These are phyloP conservation scores for Priceomyces medius DNA, from an alignment of 805 yeast species.

Conservation along the genomic window DNA sequence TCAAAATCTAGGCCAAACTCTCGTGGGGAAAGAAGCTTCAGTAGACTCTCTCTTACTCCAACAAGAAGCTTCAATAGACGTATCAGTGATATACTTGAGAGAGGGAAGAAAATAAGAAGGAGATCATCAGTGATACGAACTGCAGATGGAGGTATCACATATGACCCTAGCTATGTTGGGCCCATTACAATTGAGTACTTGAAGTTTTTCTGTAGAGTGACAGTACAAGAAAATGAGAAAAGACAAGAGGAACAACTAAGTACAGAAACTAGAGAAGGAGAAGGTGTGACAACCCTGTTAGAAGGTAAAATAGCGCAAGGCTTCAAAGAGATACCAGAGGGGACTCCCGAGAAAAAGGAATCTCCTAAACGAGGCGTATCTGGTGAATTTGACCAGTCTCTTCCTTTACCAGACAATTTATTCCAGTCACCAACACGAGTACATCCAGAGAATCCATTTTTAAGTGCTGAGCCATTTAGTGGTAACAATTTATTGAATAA, in stretches of 20 bases:
- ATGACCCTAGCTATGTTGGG: slow-evolving; percentile 33
- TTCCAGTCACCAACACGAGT: slow-evolving; percentile 13
- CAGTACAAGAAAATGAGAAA: slow-evolving; percentile 8
- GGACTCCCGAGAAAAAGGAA: not conserved
- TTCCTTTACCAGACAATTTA: slow-evolving; percentile 24
- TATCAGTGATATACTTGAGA: slow-evolving; percentile 8
- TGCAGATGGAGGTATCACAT: slow-evolving; percentile 21
- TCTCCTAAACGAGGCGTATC: not conserved
- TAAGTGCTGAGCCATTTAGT: not conserved
- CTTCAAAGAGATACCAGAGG: too few relatives aligned
- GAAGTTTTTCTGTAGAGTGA: slow-evolving; percentile 33
- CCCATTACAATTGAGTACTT: slow-evolving; percentile 39
- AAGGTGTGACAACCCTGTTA: slow-evolving; percentile 1
- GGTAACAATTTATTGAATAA: not conserved
- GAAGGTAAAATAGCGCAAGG: not conserved
- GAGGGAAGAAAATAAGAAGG: slow-evolving; percentile 14
- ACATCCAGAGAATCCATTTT: slow-evolving; percentile 2
- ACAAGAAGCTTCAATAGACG: slow-evolving; percentile 10
- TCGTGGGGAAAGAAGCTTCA: slow-evolving; percentile 1
- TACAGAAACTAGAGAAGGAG: not conserved
- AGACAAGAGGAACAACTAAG: not conserved
- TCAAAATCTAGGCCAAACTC: slow-evolving; percentile 7
- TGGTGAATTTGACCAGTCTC: slow-evolving; percentile 25
- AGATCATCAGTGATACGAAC: slow-evolving; percentile 27
- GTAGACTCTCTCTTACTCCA: slow-evolving; percentile 8